Percentiles rank a stretch among this genome's conserved stretches.
phyloP scores from a whole-genome alignment of 1,284 basidiomycete genomes.

The Austroboletus novae-zelandiae region DNA sequence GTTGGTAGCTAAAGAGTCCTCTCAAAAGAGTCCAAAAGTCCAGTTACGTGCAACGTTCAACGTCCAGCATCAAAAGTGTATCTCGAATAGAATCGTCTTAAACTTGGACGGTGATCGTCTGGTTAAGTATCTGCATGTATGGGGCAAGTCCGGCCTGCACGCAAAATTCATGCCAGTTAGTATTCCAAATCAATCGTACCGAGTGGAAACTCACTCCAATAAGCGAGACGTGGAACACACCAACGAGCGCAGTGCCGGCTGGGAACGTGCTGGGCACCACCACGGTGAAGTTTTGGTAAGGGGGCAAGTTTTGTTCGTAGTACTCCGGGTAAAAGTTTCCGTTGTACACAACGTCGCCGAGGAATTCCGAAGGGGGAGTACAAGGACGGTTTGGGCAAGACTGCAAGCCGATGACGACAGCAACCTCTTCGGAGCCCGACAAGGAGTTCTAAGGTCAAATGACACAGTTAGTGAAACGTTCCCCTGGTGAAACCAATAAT shows the following conservation, averaged over 20 bases:
- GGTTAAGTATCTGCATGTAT: slow-evolving; percentile 23
- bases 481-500: not conserved
- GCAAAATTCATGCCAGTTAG: not conserved
- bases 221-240: slow-evolving; percentile 23
- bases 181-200: not conserved
- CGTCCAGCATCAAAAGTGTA: not conserved
- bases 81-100: slow-evolving; percentile 7
- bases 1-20: not conserved
- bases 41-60: not conserved
- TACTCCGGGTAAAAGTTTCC: slow-evolving; percentile 21
- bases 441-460: slow-evolving; percentile 14
- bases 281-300: slow-evolving; percentile 30
- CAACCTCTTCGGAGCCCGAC: slow-evolving; percentile 28
- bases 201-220: slow-evolving; percentile 19
- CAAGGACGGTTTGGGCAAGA: slow-evolving; percentile 23
- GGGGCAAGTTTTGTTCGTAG: slow-evolving; percentile 16
- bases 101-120: slow-evolving; percentile 22
- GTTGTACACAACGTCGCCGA: slow-evolving; percentile 30
- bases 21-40: not conserved
- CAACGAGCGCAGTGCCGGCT: slow-evolving; percentile 19
- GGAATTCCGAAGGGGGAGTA: slow-evolving; percentile 2
- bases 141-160: slow-evolving; percentile 22
- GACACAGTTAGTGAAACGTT: not conserved
- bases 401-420: slow-evolving; percentile 29
- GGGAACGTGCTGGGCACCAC: slow-evolving; percentile 11